Evolutionary conservation across 2,329 filamentous ascomycete genomes (phyloP).

Genomic region (Colletotrichum tofieldiae): DNA sequence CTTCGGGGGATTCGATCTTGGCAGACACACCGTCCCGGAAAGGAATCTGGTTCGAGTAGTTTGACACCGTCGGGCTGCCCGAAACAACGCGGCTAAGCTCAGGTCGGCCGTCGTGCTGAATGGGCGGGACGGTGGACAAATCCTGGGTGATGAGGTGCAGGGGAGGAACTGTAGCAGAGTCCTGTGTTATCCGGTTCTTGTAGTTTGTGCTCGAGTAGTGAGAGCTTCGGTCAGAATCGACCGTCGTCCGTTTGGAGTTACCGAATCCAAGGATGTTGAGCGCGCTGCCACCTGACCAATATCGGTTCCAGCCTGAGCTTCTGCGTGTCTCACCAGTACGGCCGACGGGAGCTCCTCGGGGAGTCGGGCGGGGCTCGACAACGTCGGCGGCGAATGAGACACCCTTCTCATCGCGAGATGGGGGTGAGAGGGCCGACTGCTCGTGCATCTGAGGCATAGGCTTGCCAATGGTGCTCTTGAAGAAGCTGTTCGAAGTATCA

Average conservation of each 20-base stretch:
- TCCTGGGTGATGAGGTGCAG: constrained; percentile 74
- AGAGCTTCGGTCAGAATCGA: constrained; percentile 70
- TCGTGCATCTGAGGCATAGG: constrained; percentile 66
- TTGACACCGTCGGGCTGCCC: constrained; percentile 78
- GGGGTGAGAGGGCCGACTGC: constrained; percentile 48
- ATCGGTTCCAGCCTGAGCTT: constrained; percentile 83
- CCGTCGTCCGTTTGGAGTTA: constrained; percentile 63
- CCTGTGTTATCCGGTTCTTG: constrained; percentile 69
- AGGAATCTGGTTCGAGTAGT: constrained; percentile 67
- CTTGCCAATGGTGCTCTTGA: constrained; percentile 75
- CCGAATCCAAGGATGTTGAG: constrained; percentile 77
- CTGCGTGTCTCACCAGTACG: constrained; percentile 65
- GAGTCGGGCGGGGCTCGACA: constrained; percentile 55
- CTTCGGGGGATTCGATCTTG: constrained; percentile 67
- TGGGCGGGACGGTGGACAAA: constrained; percentile 77
- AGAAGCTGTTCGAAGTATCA: constrained; percentile 68
- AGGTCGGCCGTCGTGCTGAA: constrained; percentile 75
- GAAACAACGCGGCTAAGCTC: constrained; percentile 77
- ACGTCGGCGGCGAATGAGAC: constrained; percentile 56
- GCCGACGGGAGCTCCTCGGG: constrained; percentile 49
- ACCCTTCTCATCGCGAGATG: constrained; percentile 55
- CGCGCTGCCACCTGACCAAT: constrained; percentile 82
- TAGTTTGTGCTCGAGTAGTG: constrained; percentile 62
- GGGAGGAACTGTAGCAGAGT: constrained; percentile 80
- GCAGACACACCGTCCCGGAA: constrained; percentile 72